Percentiles rank a stretch among this genome's conserved stretches.
Evolutionary conservation across 1,284 basidiomycete species (phyloP).

Genomic region (Vanrija humicola): DNA sequence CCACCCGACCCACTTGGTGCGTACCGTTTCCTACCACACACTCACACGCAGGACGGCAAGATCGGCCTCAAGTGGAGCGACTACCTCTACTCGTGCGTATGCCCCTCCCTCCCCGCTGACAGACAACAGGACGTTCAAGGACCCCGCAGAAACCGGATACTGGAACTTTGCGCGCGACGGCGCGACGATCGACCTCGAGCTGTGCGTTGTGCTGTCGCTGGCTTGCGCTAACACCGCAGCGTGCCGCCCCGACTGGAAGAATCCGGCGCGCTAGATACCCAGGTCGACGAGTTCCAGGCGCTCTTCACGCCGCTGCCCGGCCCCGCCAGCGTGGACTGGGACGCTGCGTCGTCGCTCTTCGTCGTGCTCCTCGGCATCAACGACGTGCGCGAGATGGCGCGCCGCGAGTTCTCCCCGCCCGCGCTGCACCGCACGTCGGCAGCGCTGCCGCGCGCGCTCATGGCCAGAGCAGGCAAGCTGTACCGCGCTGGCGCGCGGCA

Average conservation of each 20-base stretch:
- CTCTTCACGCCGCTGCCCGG: conserved; percentile 22
- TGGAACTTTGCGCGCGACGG: conserved; percentile 20
- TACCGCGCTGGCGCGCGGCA: neutral
- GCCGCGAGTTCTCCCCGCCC: neutral
- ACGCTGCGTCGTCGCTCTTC: conserved; percentile 18
- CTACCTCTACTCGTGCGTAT: conserved; percentile 20
- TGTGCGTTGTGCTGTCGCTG: neutral
- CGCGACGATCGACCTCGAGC: conserved; percentile 14
- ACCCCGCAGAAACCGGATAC: conserved; percentile 15
- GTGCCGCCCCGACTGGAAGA: conserved; percentile 18
- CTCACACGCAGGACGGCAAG: conserved; percentile 13
- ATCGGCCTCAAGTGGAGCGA: conserved; percentile 25
- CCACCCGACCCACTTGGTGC: conserved; percentile 14
- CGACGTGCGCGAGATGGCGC: conserved; percentile 15
- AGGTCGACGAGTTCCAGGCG: conserved; percentile 18
- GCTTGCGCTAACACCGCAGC: neutral
- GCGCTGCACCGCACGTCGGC: neutral
- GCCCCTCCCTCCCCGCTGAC: neutral
- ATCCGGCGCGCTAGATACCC: conserved; percentile 16
- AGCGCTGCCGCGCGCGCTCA: neutral
- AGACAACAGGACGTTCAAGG: conserved; percentile 17
- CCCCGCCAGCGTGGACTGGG: conserved; percentile 17
- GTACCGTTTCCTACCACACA: neutral
- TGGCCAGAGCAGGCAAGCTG: neutral
- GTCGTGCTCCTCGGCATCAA: conserved; percentile 24